These are phyloP conservation scores for Cadophora gregata DNA, from an alignment of 2,329 filamentous ascomycete species.

Conservation along the genomic window DNA sequence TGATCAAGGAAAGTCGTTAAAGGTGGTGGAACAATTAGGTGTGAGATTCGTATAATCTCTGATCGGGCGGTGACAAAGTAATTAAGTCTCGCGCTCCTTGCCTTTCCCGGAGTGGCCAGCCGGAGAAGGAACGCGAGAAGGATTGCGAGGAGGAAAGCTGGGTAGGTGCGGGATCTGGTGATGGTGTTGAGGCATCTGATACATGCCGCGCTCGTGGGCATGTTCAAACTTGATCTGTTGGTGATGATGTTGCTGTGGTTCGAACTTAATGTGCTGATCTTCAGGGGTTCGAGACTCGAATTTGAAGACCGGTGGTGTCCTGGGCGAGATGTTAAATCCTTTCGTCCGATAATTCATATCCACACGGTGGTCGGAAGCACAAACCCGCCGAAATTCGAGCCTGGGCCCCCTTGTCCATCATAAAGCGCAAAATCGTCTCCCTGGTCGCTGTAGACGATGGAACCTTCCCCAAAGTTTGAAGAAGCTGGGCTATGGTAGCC, in stretches of 20 bases:
- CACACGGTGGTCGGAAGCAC: slow-evolving; percentile 46
- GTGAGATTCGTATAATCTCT: slow-evolving; percentile 32
- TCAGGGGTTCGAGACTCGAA: slow-evolving; percentile 36
- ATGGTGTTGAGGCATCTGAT: slow-evolving; percentile 24
- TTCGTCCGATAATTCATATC: slow-evolving; percentile 44
- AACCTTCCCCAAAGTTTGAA: slow-evolving; percentile 67
- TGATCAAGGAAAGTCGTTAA: slow-evolving; percentile 37
- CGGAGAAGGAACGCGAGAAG: slow-evolving; percentile 37
- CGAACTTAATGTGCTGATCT: slow-evolving; percentile 36
- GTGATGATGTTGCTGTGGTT: slow-evolving; percentile 34
- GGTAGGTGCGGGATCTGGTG: slow-evolving; percentile 35
- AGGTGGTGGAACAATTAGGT: slow-evolving; percentile 32
- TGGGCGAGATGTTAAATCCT: slow-evolving; percentile 45
- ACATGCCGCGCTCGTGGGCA: slow-evolving; percentile 28
- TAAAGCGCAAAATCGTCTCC: slow-evolving; percentile 54
- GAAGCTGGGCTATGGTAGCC: slow-evolving; percentile 65
- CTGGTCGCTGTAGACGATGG: slow-evolving; percentile 66
- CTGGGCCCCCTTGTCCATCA: slow-evolving; percentile 42
- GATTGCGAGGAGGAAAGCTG: slow-evolving; percentile 39
- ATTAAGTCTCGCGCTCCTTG: slow-evolving; percentile 43
- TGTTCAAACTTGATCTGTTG: slow-evolving; percentile 19
- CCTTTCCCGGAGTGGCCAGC: slow-evolving; percentile 39
- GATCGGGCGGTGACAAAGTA: slow-evolving; percentile 16
- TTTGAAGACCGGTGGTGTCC: slow-evolving; percentile 41
- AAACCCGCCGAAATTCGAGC: slow-evolving; percentile 46